Evolutionary conservation across 2,329 filamentous ascomycete genomes (phyloP).

Genomic region (Verticillium klebahnii): DNA sequence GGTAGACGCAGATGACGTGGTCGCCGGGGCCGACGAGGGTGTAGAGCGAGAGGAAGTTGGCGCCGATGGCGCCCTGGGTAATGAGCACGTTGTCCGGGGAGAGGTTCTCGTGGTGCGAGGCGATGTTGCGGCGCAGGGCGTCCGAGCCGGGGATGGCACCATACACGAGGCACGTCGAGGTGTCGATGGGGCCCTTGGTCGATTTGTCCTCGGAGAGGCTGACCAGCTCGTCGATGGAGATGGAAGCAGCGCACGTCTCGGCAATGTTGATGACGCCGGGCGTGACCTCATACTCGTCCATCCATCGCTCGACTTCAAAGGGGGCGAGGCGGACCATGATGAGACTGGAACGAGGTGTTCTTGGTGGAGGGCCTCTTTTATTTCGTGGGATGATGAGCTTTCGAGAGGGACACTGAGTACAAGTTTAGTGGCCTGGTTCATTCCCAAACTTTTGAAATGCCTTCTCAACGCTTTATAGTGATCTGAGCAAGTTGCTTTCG

Average conservation of each 20-base stretch:
- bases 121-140: conserved; percentile 58
- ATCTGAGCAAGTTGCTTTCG: too few relatives aligned
- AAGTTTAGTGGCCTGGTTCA: too few relatives aligned
- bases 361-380: too few relatives aligned
- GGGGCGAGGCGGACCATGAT: conserved; percentile 24
- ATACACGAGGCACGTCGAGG: conserved; percentile 61
- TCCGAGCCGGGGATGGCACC: conserved; percentile 67
- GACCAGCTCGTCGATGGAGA: conserved; percentile 66
- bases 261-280: conserved; percentile 64
- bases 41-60: conserved; percentile 72
- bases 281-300: conserved; percentile 55
- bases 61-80: conserved; percentile 70
- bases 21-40: conserved; percentile 64
- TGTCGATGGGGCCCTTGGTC: conserved; percentile 34
- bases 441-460: too few relatives aligned
- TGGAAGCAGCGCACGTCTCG: conserved; percentile 72
- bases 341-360: too few relatives aligned
- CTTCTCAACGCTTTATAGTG: too few relatives aligned
- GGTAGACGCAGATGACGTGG: conserved; percentile 78
- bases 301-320: conserved; percentile 71
- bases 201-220: conserved; percentile 52
- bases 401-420: too few relatives aligned
- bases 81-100: conserved; percentile 60
- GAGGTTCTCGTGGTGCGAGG: conserved; percentile 56
- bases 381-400: too few relatives aligned